Conservation (phyloP, 192 early-diverging fungal species). For the Backusella circina region DNA sequence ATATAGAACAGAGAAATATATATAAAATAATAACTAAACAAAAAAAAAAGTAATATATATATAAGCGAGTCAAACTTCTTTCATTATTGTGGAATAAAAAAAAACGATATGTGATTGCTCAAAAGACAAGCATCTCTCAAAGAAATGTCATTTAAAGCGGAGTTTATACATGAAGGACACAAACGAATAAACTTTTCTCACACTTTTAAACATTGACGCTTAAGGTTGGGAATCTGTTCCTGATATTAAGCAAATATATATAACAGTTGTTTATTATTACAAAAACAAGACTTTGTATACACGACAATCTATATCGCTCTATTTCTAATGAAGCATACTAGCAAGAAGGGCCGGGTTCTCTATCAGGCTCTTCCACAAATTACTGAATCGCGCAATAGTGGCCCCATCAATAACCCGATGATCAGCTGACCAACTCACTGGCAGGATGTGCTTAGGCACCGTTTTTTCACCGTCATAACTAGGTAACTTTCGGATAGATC, state of each 20-base stretch:
- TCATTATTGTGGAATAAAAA: too few relatives aligned
- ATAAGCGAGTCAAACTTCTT: too few relatives aligned
- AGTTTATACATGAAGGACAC: too few relatives aligned
- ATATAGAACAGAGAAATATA: neutral
- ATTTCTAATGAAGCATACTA: constrained; percentile 49
- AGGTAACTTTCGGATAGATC: constrained; percentile 77
- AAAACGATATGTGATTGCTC: too few relatives aligned
- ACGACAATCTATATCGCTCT: neutral
- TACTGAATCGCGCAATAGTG: constrained; percentile 88
- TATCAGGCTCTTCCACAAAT: constrained; percentile 77
- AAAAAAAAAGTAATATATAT: neutral
- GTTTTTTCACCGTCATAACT: constrained; percentile 45
- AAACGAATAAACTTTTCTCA: too few relatives aligned
- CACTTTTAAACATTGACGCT: too few relatives aligned
- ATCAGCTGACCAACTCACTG: constrained; percentile 90
- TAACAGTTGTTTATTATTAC: neutral
- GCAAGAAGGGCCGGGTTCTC: constrained; percentile 82
- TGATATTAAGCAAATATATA: neutral
- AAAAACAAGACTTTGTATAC: neutral
- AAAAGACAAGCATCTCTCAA: too few relatives aligned
- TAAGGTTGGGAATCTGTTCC: too few relatives aligned
- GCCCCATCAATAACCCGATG: constrained; percentile 96
- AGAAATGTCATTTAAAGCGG: too few relatives aligned
- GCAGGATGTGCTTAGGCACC: constrained; percentile 67
- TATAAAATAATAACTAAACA: neutral